Evolutionary conservation across 176 grass and related monocot genomes (phyloP), one percentile per base, ranked within the genome.

Genomic region (Tillandsia fasciculata): DNA sequence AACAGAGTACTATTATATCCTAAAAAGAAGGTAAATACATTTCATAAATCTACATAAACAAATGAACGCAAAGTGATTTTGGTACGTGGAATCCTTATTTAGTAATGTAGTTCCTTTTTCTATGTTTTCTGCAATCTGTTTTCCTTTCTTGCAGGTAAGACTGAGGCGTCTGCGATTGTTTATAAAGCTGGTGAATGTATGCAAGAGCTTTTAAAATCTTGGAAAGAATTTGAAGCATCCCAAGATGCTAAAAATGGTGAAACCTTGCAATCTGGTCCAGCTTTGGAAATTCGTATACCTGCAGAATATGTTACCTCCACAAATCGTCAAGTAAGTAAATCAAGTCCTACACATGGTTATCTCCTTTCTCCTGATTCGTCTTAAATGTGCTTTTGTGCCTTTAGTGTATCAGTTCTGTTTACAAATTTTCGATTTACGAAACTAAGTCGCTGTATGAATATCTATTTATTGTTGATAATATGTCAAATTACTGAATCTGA

Each of bases 151-250:
- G 64, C 70, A 96, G 92, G 65, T 71, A 96, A 84, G 50, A 65
- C 80, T 74, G 92, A 91, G 74, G 79, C 70, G 64, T 87, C 92
- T 82, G 77, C 85, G 52, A 86, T 91, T 79, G 78, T 84, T 64
- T 96, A 96, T 79, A 96, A 96, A 80, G 80, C 88, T 64, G 93
- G 93, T 42, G 93, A 96, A 76, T 96, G 93, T 66, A 85, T 96
- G 86, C 83, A 96, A 82, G 89, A 96, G 70, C 81, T 96, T 67
- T 75, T 92, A 33, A 90, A 92, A 81, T 89, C 92, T 64, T 96
- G 86, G 92, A 78, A 85, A 74, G 92, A 89, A 65, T 89, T 92
- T 80, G 79, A 87, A 72, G 79, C 64, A 54, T 83, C 78, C 49
- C 81, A 80, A 63, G 85, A 92, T 76, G 68, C 73, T 70, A 87